Evolutionary conservation across 2,329 filamentous ascomycete species (phyloP).

Genomic region (Alternaria gaisen): DNA sequence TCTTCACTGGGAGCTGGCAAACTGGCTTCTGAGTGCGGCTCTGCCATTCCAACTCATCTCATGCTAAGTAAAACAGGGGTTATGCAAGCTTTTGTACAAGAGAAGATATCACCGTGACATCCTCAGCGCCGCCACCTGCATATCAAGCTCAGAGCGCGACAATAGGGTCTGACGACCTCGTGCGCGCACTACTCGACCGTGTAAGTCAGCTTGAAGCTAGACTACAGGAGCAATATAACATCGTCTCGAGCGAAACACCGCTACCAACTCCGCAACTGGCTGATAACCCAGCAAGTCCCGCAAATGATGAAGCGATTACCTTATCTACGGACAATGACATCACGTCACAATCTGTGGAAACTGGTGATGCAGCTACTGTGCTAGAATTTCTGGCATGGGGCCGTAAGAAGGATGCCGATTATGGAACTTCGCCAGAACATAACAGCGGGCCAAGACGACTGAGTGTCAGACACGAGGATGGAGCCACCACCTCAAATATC

Average conservation of each 20-base stretch:
- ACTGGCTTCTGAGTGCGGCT: neutral
- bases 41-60: neutral
- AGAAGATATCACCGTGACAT: conserved; percentile 6
- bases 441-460: conserved; percentile 20
- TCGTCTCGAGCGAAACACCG: neutral
- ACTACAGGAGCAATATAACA: conserved; percentile 15
- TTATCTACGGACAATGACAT: neutral
- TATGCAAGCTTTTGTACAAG: conserved; percentile 26
- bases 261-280: neutral
- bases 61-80: conserved; percentile 15
- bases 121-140: neutral
- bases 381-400: conserved; percentile 61
- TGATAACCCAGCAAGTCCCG: conserved; percentile 8
- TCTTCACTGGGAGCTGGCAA: neutral
- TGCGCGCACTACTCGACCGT: conserved; percentile 33
- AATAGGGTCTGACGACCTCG: conserved; percentile 8
- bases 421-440: conserved; percentile 20
- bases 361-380: conserved; percentile 56
- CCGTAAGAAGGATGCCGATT: conserved; percentile 52
- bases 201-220: conserved; percentile 38
- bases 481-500: neutral
- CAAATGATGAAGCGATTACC: conserved; percentile 18
- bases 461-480: conserved; percentile 3
- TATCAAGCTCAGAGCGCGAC: conserved; percentile 3
- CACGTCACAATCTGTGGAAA: neutral